Evolutionary conservation across 345 rosid genomes (phyloP).

Genomic region (Brassica napus): DNA sequence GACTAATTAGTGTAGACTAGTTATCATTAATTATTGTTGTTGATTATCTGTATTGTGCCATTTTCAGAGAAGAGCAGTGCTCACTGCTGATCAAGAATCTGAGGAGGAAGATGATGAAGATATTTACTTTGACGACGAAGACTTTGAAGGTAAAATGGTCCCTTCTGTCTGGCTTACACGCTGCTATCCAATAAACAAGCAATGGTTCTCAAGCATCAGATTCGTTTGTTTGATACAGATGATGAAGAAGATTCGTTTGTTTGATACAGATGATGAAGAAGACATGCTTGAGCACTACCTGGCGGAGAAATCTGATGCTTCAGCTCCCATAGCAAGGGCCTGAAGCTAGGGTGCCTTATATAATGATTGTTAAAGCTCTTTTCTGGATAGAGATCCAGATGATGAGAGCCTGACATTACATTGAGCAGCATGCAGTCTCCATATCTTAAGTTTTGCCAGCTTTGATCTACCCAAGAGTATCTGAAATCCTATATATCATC

Average conservation of each 20-base stretch:
- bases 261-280: conserved; percentile 73
- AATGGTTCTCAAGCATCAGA: conserved; percentile 10
- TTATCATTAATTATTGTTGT: neutral
- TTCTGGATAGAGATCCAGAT: conserved; percentile 24
- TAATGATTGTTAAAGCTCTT: conserved; percentile 7
- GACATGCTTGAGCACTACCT: conserved; percentile 95
- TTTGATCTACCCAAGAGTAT: conserved; percentile 26
- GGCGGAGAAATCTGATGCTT: conserved; percentile 78
- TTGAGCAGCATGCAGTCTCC: conserved; percentile 17
- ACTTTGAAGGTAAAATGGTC: conserved; percentile 69
- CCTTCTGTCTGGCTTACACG: neutral
- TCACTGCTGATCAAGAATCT: conserved; percentile 49
- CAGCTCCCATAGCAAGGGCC: conserved; percentile 54
- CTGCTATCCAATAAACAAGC: neutral
- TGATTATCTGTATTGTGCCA: neutral
- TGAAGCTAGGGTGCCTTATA: conserved; percentile 35
- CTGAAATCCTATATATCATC: conserved; percentile 2
- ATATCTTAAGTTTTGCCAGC: conserved; percentile 26
- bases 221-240: conserved; percentile 44
- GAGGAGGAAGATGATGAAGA: conserved; percentile 85
- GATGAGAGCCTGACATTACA: conserved; percentile 9
- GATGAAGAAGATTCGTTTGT: conserved; percentile 65
- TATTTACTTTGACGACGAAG: conserved; percentile 30
- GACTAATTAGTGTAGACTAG: neutral
- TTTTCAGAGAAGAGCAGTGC: conserved; percentile 73